Base-by-base conservation (phyloP, 495 filamentous ascomycete genomes). In the Xylaria grammica region DNA sequence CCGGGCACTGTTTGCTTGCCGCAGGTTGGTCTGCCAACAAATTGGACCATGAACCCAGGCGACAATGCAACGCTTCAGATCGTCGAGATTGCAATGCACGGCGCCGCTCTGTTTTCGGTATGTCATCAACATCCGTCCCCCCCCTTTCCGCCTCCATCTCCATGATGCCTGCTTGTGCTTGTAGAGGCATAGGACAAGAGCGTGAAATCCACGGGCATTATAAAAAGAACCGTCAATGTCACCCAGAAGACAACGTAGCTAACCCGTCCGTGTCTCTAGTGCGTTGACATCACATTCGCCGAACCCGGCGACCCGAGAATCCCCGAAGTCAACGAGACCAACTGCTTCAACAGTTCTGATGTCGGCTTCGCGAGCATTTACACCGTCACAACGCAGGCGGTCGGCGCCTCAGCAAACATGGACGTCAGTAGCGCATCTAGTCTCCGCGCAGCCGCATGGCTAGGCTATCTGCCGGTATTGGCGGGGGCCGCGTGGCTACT, bases 41-140 rank as follows among this genome's bases (percentile, higher is more conserved):
- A 90, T 66, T 80, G 87, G 44, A 88, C 76, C 11, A 87, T 92
- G 38, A 88, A 91, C 27, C 79, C 86, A 0, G 96, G 96, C 19
- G 91, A 96, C 75, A 90, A 94, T 73, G 95, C 94, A 15, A 99
- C 96, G 8, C 93, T 99, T 65, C 96, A 99, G 75, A 80, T 98
- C 19, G 87, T 99, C 38, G 93, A 97, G 84, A 79, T 86, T 11
- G 95, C 96, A 9, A 79, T 92, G 65, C 95, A 97, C 73, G 96
- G 96, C 15, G 96, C 95, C 3, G 84, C 91, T 9, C 77, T 98
- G 24, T 99, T 90, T 73, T 97, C 94, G 71, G 95, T 99, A 85
- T 70, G 91, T 86, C 29, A 60, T 38, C 27, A 2, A 1, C 26
- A 4, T 55, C 10, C 5, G 4, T 38, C 10, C 58, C 8, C 3